Evolutionary conservation across 768 basidiomycete species (phyloP).

Genomic region (Mycena capillaripes): DNA sequence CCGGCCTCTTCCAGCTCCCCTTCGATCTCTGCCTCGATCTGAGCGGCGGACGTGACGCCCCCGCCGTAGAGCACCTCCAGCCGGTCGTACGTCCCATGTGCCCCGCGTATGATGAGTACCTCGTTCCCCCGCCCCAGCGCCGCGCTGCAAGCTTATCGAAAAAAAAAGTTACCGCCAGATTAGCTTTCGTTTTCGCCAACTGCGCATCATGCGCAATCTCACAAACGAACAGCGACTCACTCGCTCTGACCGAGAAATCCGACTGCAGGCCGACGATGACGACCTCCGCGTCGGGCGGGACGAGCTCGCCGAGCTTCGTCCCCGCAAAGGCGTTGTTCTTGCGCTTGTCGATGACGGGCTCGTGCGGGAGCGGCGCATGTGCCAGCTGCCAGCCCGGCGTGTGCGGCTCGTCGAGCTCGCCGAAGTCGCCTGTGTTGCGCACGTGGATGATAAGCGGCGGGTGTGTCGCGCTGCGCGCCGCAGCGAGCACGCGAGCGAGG

Average conservation of each 20-base stretch:
- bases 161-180: background rate
- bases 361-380: slow-evolving; percentile 63
- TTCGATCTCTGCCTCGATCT: slow-evolving; percentile 72
- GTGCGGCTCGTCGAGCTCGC: slow-evolving; percentile 72
- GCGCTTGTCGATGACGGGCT: slow-evolving; percentile 73
- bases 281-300: slow-evolving; percentile 69
- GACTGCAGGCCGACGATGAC: slow-evolving; percentile 78
- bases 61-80: slow-evolving; percentile 73
- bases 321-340: slow-evolving; percentile 81
- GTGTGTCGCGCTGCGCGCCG: slow-evolving; percentile 58
- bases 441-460: slow-evolving; percentile 75
- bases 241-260: slow-evolving; percentile 71
- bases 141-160: slow-evolving; percentile 64
- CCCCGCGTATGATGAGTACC: slow-evolving; percentile 73
- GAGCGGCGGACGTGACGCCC: slow-evolving; percentile 62
- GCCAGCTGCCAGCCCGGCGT: slow-evolving; percentile 74
- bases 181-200: background rate
- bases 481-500: slow-evolving; percentile 62
- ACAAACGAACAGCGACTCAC: slow-evolving; percentile 27
- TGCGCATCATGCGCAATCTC: background rate
- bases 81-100: slow-evolving; percentile 78
- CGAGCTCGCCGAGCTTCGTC: slow-evolving; percentile 63
- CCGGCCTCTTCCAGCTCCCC: slow-evolving; percentile 78
- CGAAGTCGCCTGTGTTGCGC: slow-evolving; percentile 72
- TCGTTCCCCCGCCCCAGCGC: slow-evolving; percentile 76